A percentile compares a stretch with the other conserved stretches of the same genome.
phyloP scores from a whole-genome alignment of 306 rosid species.

The Cucumis hystrix region DNA sequence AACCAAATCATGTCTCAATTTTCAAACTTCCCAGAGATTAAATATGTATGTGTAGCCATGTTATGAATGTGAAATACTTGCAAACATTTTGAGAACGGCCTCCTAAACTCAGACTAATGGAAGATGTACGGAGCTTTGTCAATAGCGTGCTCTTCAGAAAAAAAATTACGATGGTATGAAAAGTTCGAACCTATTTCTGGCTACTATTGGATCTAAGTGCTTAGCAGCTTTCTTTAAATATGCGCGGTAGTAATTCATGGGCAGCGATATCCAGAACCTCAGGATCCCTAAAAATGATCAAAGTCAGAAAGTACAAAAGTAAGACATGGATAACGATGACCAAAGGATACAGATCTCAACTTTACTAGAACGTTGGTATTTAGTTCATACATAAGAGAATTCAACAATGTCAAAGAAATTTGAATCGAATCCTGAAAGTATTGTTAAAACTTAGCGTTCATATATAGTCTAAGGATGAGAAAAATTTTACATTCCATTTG shows the following conservation, averaged over 20 bases:
- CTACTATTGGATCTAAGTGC: background rate
- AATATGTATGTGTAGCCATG: background rate
- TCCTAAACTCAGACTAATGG: background rate
- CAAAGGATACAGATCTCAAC: background rate
- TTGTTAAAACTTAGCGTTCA: background rate
- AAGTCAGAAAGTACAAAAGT: background rate
- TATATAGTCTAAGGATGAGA: background rate
- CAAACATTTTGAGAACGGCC: background rate
- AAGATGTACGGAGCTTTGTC: background rate
- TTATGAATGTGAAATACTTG: background rate
- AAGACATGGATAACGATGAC: background rate
- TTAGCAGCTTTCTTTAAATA: conserved; percentile 30
- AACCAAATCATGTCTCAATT: background rate
- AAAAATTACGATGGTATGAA: background rate
- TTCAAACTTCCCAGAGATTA: background rate
- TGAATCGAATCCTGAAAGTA: background rate
- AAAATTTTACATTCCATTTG: background rate
- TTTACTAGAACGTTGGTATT: background rate
- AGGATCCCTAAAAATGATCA: conserved; percentile 51
- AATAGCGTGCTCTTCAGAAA: background rate
- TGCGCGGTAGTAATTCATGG: conserved; percentile 77
- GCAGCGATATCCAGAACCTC: conserved; percentile 61
- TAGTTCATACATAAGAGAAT: background rate
- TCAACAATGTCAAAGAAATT: background rate
- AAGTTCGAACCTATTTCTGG: background rate